phyloP scores from a whole-genome alignment of 139 green algal genomes.

The Choricystis sp. region DNA sequence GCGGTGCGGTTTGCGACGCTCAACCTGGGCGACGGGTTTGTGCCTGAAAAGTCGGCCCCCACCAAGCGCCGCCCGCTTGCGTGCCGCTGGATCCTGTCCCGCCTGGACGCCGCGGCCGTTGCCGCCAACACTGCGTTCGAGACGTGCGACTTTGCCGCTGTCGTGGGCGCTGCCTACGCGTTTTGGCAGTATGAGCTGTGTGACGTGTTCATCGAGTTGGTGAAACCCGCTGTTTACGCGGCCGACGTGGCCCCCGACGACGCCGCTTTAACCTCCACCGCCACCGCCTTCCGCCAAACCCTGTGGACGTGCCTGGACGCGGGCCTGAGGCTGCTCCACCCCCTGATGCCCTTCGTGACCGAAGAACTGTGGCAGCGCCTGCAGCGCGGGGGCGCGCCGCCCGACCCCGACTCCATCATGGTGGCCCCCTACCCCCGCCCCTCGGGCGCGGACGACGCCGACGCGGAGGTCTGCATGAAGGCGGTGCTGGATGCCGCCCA shows the following conservation, averaged over 20 bases:
- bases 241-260: constrained; percentile 11
- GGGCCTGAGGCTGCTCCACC: constrained; percentile 81
- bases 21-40: constrained; percentile 49
- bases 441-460: constrained; percentile 22
- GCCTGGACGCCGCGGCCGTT: constrained; percentile 35
- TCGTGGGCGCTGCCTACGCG: constrained; percentile 61
- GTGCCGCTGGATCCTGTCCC: constrained; percentile 56
- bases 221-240: constrained; percentile 65
- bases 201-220: constrained; percentile 96
- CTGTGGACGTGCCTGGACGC: constrained; percentile 70
- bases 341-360: constrained; percentile 97
- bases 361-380: constrained; percentile 90
- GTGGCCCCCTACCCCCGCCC: constrained; percentile 48
- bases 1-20: constrained; percentile 82
- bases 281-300: constrained; percentile 32
- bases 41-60: background rate
- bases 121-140: constrained; percentile 40
- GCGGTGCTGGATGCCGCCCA: constrained; percentile 22
- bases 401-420: constrained; percentile 53
- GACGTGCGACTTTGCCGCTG: constrained; percentile 63
- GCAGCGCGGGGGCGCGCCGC: constrained; percentile 16
- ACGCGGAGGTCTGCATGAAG: constrained; percentile 50
- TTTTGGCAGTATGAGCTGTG: constrained; percentile 95
- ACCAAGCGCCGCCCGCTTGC: constrained; percentile 23
- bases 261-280: constrained; percentile 24